Evolutionary conservation across 106 monocot genomes (phyloP).

Genomic region (Dendrobium chrysotoxum): DNA sequence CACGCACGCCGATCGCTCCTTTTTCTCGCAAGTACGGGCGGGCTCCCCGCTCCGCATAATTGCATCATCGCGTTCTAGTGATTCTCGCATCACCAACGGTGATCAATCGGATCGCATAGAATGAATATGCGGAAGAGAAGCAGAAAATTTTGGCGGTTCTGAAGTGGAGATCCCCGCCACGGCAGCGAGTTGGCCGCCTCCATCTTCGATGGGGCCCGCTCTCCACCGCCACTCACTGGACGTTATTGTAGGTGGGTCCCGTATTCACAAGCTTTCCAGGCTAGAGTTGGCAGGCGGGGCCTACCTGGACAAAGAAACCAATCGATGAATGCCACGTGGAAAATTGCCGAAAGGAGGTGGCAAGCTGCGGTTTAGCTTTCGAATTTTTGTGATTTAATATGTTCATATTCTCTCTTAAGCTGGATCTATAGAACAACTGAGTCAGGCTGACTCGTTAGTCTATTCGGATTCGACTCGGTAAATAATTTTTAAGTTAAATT

Average conservation of each 20-base stretch:
- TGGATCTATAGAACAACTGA: too few species aligned
- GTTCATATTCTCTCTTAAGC: background rate
- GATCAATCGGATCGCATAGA: background rate
- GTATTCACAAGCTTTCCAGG: background rate
- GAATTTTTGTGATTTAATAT: background rate
- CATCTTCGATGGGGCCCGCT: background rate
- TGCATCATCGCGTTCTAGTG: background rate
- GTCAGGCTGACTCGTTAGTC: too few species aligned
- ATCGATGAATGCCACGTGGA: background rate
- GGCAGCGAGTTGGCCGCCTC: constrained; percentile 1
- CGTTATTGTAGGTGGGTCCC: constrained; percentile 9
- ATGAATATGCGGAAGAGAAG: background rate
- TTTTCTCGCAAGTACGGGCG: background rate
- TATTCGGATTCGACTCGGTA: too few species aligned
- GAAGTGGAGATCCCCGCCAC: constrained; percentile 8
- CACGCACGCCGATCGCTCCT: constrained; percentile 1
- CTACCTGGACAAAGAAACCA: background rate
- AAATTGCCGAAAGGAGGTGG: background rate
- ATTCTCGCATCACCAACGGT: background rate
- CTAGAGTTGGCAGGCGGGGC: background rate
- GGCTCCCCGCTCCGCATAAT: background rate
- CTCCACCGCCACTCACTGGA: constrained; percentile 9
- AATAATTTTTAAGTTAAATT: too few species aligned
- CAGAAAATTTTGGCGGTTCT: background rate
- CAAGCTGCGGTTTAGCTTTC: background rate